A percentile compares a stretch with the other conserved stretches of the same genome.
Evolutionary conservation across 2,329 filamentous ascomycete species (phyloP).

Genomic region (Fusarium austroafricanum): DNA sequence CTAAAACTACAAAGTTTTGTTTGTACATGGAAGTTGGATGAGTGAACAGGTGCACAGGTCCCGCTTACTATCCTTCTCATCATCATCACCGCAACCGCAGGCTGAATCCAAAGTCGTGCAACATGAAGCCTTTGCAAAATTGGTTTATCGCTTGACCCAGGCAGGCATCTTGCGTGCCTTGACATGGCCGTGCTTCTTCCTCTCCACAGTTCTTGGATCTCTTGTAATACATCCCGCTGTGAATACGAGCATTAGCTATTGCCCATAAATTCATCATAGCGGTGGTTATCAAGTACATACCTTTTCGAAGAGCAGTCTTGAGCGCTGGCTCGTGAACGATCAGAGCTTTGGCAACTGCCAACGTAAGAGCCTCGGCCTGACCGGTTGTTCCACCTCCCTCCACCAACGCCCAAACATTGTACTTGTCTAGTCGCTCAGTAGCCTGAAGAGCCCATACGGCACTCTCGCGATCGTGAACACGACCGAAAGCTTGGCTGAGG

Average conservation of each 20-base stretch:
- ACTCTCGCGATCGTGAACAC: conserved; percentile 93
- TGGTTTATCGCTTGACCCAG: conserved; percentile 85
- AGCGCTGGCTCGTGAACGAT: conserved; percentile 91
- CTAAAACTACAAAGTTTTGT: conserved; percentile 47
- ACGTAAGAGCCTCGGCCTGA: conserved; percentile 92
- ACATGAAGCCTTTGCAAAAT: conserved; percentile 19
- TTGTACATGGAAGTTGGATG: conserved; percentile 42
- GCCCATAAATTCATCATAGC: conserved; percentile 18
- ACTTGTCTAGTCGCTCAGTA: conserved; percentile 89
- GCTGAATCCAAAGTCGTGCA: conserved; percentile 30
- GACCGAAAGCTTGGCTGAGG: conserved; percentile 83
- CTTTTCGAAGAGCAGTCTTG: conserved; percentile 87
- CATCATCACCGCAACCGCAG: conserved; percentile 28
- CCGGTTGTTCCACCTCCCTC: conserved; percentile 91
- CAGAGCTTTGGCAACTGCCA: conserved; percentile 89
- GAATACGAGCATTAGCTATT: conserved; percentile 56
- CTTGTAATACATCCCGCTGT: conserved; percentile 92
- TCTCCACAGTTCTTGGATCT: conserved; percentile 91
- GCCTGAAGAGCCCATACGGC: conserved; percentile 90
- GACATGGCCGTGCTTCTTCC: conserved; percentile 95
- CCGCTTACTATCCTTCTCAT: conserved; percentile 35
- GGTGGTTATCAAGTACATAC: conserved; percentile 65
- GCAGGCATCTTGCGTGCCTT: conserved; percentile 98
- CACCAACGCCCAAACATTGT: conserved; percentile 92
- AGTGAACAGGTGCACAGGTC: conserved; percentile 14